Percentiles rank a stretch among this genome's conserved stretches.
Evolutionary conservation across 345 rosid genomes (phyloP).

Genomic region (Brassica juncea): DNA sequence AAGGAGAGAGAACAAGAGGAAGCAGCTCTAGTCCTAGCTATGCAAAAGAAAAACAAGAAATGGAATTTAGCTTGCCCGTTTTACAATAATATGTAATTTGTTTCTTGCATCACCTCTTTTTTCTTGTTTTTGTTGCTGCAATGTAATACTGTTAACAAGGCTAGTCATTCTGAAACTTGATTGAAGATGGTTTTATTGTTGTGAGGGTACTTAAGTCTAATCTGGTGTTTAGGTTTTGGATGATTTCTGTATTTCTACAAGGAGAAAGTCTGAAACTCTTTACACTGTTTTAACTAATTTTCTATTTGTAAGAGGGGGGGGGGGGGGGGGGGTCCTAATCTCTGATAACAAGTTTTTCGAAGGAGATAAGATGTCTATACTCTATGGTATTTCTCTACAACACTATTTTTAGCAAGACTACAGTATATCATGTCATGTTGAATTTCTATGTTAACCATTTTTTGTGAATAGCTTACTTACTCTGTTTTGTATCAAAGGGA

Average conservation of each 20-base stretch:
- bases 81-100: not conserved
- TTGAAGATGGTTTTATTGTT: not conserved
- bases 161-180: not conserved
- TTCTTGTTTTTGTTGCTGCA: not conserved
- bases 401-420: not conserved
- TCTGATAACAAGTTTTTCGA: not conserved
- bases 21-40: not conserved
- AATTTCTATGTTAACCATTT: not conserved
- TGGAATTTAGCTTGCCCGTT: not conserved
- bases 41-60: not conserved
- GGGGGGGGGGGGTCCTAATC: not conserved
- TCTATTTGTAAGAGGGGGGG: too few species aligned
- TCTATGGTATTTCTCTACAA: not conserved
- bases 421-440: not conserved
- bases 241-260: not conserved
- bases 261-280: not conserved
- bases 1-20: not conserved
- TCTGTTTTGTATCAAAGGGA: not conserved
- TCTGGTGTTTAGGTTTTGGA: not conserved
- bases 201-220: not conserved
- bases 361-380: not conserved
- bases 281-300: not conserved
- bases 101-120: not conserved
- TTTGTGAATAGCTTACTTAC: not conserved
- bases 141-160: not conserved